A percentile compares a stretch with the other conserved stretches of the same genome.
These are phyloP conservation scores for Oryza officinalis DNA, from an alignment of 176 grass and related monocot species.

Conservation along the genomic window DNA sequence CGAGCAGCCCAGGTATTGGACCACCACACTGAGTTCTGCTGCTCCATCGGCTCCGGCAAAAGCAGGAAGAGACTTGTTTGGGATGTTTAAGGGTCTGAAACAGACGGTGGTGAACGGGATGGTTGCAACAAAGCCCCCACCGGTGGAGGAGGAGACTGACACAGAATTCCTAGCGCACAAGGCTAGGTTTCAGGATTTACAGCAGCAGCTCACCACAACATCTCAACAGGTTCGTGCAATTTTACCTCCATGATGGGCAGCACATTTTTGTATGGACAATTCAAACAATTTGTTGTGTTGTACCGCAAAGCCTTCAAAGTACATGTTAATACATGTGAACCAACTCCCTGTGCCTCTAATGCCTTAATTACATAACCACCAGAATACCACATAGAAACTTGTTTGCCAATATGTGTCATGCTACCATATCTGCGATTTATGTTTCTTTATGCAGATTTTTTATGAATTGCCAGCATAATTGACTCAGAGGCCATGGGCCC, in stretches of 20 bases:
- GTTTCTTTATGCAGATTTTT: background rate
- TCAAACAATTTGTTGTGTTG: background rate
- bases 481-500: background rate
- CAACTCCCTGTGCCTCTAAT: background rate
- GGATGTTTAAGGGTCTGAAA: conserved; percentile 86
- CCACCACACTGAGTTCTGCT: conserved; percentile 24
- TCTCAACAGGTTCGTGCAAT: conserved; percentile 67
- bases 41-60: conserved; percentile 30
- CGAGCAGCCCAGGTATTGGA: conserved; percentile 44
- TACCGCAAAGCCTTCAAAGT: background rate
- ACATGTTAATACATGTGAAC: background rate
- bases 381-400: background rate
- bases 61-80: conserved; percentile 71
- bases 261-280: background rate
- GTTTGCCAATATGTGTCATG: background rate
- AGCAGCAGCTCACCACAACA: conserved; percentile 79
- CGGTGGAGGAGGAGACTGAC: conserved; percentile 74
- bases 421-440: background rate
- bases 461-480: background rate
- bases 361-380: background rate
- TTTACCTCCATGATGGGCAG: background rate
- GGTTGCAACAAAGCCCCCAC: conserved; percentile 47
- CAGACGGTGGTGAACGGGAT: conserved; percentile 70
- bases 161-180: conserved; percentile 68
- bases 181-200: conserved; percentile 66